Base-by-base conservation (phyloP, 2,329 filamentous ascomycete species). In the Corniculantispora saksenae region DNA sequence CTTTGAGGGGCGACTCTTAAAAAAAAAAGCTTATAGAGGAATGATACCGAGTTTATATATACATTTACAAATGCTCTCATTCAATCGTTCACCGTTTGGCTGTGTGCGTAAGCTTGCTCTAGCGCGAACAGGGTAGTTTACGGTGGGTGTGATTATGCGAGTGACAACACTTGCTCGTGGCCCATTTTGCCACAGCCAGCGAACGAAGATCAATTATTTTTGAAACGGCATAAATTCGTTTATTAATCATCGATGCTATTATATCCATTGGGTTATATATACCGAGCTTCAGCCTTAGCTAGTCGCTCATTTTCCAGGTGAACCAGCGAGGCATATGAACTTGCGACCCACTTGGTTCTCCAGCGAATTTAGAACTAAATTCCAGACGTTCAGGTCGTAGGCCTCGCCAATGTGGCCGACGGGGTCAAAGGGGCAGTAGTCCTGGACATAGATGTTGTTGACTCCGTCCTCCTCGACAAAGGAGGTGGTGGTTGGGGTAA, bases 351-450 rank as follows among this genome's bases (percentile, higher is more conserved):
- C 57, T 19, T 67, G 23, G 12, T 66, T 56, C 12, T 60, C 63
- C 13, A 69, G 61, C 48, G 65, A 66, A 29, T 69, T 69, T 15
- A 67, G 32, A 15, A 68, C 43, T 50, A 69, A 51, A 21, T 63
- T 63, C 68, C 68, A 68, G 45, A 69, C 67, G 32, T 62, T 67
- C 29, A 38, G 8, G 59, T 67, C 67, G 50, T 63, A 67, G 1
- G 61, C 67, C 40, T 68, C 63, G 21, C 67, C 67, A 53, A 66
- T 64, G 59, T 68, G 68, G 19, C 68, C 68, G 40, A 66, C 68
- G 10, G 58, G 58, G 53, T 69, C 68, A 3, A 65, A 56, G 5
- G 61, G 67, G 62, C 68, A 69, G 50, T 61, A 63, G 53, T 69
- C 68, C 59, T 69, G 67, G 15, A 69, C 57, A 43, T 65, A 58